Percentiles rank a stretch among this genome's conserved stretches.
Evolutionary conservation across 768 basidiomycete species (phyloP).

Genomic region (Kwoniella dendrophila): DNA sequence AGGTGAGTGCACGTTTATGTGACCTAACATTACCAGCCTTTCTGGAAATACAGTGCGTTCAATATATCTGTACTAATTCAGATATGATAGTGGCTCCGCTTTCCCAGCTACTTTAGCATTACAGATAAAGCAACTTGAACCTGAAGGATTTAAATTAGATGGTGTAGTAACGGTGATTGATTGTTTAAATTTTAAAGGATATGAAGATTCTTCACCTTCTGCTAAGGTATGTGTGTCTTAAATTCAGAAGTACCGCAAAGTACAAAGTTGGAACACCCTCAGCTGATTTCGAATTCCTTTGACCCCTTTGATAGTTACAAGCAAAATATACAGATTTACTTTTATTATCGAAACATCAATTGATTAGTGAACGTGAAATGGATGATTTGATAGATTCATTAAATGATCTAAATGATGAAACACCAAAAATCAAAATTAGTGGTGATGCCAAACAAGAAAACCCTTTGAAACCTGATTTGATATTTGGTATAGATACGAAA

Average conservation of each 20-base stretch:
- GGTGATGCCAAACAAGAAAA: constrained; percentile 58
- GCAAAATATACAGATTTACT: constrained; percentile 94
- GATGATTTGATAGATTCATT: constrained; percentile 86
- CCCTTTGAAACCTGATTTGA: constrained; percentile 69
- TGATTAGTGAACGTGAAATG: constrained; percentile 70
- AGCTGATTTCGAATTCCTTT: neutral
- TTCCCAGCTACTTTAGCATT: constrained; percentile 95
- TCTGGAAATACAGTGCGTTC: neutral
- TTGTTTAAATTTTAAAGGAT: constrained; percentile 80
- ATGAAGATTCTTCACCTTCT: constrained; percentile 88
- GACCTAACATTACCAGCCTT: neutral
- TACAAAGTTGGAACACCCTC: neutral
- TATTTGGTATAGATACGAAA: constrained; percentile 89
- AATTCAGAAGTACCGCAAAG: neutral
- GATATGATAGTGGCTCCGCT: constrained; percentile 72
- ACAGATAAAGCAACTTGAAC: constrained; percentile 87
- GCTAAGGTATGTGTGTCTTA: constrained; percentile 70
- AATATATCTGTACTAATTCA: neutral
- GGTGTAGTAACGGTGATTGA: constrained; percentile 84
- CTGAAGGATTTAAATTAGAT: constrained; percentile 79
- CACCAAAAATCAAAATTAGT: constrained; percentile 76
- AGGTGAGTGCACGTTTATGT: constrained; percentile 65
- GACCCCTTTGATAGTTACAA: constrained; percentile 55
- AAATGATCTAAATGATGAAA: constrained; percentile 82
- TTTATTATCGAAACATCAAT: constrained; percentile 92